Percentiles rank a stretch among this genome's conserved stretches.
phyloP scores from a whole-genome alignment of 1,139 yeast genomes.

The Hanseniaspora gamundiae region DNA sequence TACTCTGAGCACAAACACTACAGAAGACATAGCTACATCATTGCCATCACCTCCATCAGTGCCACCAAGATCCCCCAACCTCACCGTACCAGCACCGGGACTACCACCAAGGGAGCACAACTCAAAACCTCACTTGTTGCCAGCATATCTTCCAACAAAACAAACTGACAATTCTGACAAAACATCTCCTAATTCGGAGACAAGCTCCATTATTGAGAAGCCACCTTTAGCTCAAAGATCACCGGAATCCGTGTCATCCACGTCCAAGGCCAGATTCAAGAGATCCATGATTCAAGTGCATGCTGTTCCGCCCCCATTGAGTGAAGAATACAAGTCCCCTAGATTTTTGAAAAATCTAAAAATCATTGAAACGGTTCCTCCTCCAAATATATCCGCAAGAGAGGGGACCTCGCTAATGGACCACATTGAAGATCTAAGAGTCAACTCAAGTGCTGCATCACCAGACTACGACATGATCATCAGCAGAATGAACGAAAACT shows the following conservation, averaged over 20 bases:
- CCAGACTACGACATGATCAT: slow-evolving; percentile 32
- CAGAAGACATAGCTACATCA: background rate
- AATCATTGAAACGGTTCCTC: slow-evolving; percentile 9
- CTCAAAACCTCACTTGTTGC: background rate
- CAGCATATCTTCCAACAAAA: too few species aligned
- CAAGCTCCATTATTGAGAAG: too few species aligned
- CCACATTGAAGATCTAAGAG: slow-evolving; percentile 4
- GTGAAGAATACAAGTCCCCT: slow-evolving; percentile 21
- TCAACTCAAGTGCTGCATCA: slow-evolving; percentile 4
- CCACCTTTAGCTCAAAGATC: background rate
- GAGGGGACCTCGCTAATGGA: background rate
- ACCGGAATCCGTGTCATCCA: background rate
- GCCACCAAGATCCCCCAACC: background rate
- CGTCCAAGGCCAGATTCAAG: slow-evolving; percentile 3
- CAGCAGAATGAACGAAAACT: slow-evolving; percentile 29
- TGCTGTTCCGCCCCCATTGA: slow-evolving; percentile 24
- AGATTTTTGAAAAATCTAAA: slow-evolving; percentile 15
- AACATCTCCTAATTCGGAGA: too few species aligned
- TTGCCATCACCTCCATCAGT: background rate
- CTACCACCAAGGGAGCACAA: too few species aligned
- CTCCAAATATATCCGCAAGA: slow-evolving; percentile 10
- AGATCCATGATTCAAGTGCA: slow-evolving; percentile 10
- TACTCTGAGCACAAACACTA: background rate
- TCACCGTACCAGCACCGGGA: background rate
- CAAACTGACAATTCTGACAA: too few species aligned